A percentile compares a stretch with the other conserved stretches of the same genome.
Conservation (phyloP, 148 eudicot genomes). For the Cornus florida region DNA sequence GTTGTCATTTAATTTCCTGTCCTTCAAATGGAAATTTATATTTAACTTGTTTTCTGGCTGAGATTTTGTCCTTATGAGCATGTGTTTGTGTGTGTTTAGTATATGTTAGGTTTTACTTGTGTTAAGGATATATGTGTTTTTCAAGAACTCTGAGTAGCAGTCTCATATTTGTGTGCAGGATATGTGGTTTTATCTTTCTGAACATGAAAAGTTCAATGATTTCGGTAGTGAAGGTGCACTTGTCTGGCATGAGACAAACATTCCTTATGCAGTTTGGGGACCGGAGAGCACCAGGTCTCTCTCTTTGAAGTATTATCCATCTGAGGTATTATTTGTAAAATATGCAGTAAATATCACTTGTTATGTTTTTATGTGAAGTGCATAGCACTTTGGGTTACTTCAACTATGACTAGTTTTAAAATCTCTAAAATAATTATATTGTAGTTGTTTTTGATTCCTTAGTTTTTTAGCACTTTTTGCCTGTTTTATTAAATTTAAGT, state of each 20-base stretch:
- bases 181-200: slow-evolving; percentile 93
- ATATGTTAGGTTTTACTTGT: too few relatives aligned
- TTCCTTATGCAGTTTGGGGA: slow-evolving; percentile 94
- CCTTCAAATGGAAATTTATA: too few relatives aligned
- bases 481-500: neutral
- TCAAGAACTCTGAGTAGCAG: too few relatives aligned
- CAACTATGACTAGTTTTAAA: neutral
- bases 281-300: slow-evolving; percentile 77
- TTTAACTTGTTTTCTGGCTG: too few relatives aligned
- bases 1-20: too few relatives aligned
- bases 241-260: slow-evolving; percentile 94
- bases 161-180: slow-evolving; percentile 45
- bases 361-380: neutral
- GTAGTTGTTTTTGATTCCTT: neutral
- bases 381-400: neutral
- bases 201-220: slow-evolving; percentile 72
- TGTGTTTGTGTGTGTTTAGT: too few relatives aligned
- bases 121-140: too few relatives aligned
- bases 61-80: too few relatives aligned
- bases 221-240: slow-evolving; percentile 85
- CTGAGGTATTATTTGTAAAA: slow-evolving; percentile 55
- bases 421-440: neutral
- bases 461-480: neutral
- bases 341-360: slow-evolving; percentile 1
- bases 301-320: slow-evolving; percentile 74